A percentile compares a stretch with the other conserved stretches of the same genome.
Evolutionary conservation across 495 filamentous ascomycete genomes (phyloP).

Genomic region (Glonium stellatum): DNA sequence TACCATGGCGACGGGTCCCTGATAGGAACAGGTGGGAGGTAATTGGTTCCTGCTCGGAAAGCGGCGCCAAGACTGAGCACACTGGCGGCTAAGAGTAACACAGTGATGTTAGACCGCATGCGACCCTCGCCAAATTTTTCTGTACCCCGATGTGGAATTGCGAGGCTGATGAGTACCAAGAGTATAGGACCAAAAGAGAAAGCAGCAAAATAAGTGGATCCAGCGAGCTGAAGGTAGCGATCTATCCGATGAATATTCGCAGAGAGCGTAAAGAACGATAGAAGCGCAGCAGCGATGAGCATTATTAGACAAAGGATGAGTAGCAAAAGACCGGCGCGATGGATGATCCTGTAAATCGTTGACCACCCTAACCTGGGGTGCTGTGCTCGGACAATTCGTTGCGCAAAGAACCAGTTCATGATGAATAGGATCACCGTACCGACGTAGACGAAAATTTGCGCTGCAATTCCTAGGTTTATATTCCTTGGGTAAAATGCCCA

Average conservation of each 20-base stretch:
- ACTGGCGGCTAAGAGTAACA: constrained; percentile 19
- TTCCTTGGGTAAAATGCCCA: constrained; percentile 47
- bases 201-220: constrained; percentile 25
- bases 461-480: constrained; percentile 57
- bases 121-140: constrained; percentile 32
- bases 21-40: constrained; percentile 18
- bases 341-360: constrained; percentile 12
- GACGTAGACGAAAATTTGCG: constrained; percentile 46
- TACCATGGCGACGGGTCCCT: constrained; percentile 29
- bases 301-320: constrained; percentile 17
- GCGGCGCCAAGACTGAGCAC: constrained; percentile 25
- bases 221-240: constrained; percentile 22
- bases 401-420: constrained; percentile 34
- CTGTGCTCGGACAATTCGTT: constrained; percentile 32
- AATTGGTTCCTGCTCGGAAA: constrained; percentile 25
- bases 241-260: constrained; percentile 16
- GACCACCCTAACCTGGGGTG: constrained; percentile 32
- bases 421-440: constrained; percentile 35
- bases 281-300: constrained; percentile 25
- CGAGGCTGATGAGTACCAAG: constrained; percentile 14
- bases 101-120: constrained; percentile 25
- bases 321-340: constrained; percentile 12
- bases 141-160: constrained; percentile 12
- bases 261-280: constrained; percentile 30
- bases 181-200: constrained; percentile 24